Evolutionary conservation across 495 filamentous ascomycete genomes (phyloP).

Genomic region (Neurospora sp.): DNA sequence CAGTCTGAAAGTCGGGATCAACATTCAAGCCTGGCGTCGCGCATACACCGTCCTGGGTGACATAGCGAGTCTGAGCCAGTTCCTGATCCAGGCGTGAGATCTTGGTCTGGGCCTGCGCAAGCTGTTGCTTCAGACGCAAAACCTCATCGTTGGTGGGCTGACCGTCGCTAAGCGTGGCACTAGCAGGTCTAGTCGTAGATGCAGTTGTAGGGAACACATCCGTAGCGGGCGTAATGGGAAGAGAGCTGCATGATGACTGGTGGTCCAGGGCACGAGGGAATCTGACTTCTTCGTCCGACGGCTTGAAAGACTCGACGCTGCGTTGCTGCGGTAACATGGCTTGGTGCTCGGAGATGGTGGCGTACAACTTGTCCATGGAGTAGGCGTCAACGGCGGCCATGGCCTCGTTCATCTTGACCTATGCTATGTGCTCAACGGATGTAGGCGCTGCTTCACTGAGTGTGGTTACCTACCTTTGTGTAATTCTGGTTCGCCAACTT

Average conservation of each 20-base stretch:
- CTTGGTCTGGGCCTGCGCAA: conserved; percentile 66
- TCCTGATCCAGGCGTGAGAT: conserved; percentile 80
- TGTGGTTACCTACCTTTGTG: conserved; percentile 27
- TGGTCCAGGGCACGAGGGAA: conserved; percentile 31
- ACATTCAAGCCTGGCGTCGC: conserved; percentile 11
- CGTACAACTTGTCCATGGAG: conserved; percentile 51
- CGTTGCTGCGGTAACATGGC: conserved; percentile 43
- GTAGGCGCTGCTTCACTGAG: conserved; percentile 26
- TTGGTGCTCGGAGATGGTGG: conserved; percentile 61
- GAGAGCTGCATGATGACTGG: conserved; percentile 39
- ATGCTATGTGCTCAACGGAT: background rate
- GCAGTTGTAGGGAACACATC: conserved; percentile 40
- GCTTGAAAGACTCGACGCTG: conserved; percentile 30
- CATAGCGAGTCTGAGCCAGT: conserved; percentile 60
- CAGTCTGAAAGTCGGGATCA: conserved; percentile 21
- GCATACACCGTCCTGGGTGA: conserved; percentile 32
- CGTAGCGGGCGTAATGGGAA: conserved; percentile 48
- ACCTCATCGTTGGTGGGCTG: conserved; percentile 31
- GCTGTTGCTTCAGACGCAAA: conserved; percentile 54
- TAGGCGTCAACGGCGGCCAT: conserved; percentile 24
- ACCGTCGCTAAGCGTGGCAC: conserved; percentile 25
- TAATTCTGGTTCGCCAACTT: conserved; percentile 40
- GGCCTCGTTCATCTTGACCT: conserved; percentile 34
- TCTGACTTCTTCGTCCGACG: conserved; percentile 31
- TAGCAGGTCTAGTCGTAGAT: conserved; percentile 37